Evolutionary conservation across 202 grass and related monocot genomes (phyloP).

Genomic region (Eragrostis tef): DNA sequence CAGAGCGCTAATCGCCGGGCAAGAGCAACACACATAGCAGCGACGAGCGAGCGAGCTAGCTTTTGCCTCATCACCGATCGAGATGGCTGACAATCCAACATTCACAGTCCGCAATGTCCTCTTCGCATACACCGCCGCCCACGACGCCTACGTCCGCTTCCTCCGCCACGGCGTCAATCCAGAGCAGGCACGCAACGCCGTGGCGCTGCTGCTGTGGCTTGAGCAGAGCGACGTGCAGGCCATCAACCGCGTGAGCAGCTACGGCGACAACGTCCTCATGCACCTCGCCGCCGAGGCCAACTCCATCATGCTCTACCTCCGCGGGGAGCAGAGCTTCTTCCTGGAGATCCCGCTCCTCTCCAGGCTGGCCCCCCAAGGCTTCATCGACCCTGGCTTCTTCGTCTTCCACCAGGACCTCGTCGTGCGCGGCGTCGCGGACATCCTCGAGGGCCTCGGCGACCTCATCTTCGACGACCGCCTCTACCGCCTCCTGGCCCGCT

Average conservation of each 20-base stretch:
- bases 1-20: not conserved
- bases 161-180: not conserved
- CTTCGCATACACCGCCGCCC: conserved; percentile 38
- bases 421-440: conserved; percentile 35
- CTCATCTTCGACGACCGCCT: conserved; percentile 59
- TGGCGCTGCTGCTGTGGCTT: conserved; percentile 65
- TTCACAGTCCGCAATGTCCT: conserved; percentile 49
- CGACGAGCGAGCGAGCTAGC: too few relatives aligned
- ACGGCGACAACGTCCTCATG: not conserved
- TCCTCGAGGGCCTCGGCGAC: conserved; percentile 50
- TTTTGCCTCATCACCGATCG: not conserved
- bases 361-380: not conserved
- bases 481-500: conserved; percentile 4
- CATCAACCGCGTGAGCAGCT: not conserved
- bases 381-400: conserved; percentile 40
- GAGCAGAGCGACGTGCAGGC: conserved; percentile 42
- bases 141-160: conserved; percentile 41
- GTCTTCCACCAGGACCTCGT: conserved; percentile 44
- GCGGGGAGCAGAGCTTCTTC: not conserved
- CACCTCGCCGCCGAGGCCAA: conserved; percentile 10
- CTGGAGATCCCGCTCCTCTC: conserved; percentile 48
- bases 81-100: conserved; percentile 16
- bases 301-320: too few relatives aligned
- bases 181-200: conserved; percentile 42
- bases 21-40: not conserved